Base-by-base conservation (phyloP, 352 stramenopile genomes). In the Pythium sp. region DNA sequence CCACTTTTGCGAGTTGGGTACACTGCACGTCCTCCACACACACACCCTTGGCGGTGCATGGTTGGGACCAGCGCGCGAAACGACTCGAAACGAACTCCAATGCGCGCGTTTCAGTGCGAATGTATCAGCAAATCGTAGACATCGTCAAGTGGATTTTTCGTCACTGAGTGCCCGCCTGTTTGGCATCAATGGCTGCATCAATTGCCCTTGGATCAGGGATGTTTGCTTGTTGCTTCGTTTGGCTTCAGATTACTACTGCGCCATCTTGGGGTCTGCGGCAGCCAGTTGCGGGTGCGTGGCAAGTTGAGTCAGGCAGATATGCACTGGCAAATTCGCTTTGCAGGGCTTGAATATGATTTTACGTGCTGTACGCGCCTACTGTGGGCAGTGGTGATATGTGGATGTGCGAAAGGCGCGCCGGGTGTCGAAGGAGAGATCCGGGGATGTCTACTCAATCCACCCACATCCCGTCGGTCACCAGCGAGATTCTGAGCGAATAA, bases 271-370 rank as follows among this genome's bases (percentile, higher is more conserved):
- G 55, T 43, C 55, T 61, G 30, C 47, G 38, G 55, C 55, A 61
- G 55, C 55, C 55, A 30, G 55, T 61, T 61, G 30, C 28, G 18
- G 54, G 28, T 41, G 54, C 30, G 24, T 18, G 14, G 28, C 20
- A 30, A 61, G n/a, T 61, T 61, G 55, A 61, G 55, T 61, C 55
- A 61, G 30, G 53, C 49, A 56, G 38, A 46, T 46, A 46, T 12
- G 36, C 36, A 18, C 36, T 20, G n/a, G 20, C 49, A 9, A 14
- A 56, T 20, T 12, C 22, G 49, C 49, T 30, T 28, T 56, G 11
- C 49, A 30, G 54, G 5, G 28, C 18, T 20, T 26, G 28, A 22
- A 8, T 34, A 26, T n/a, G 15, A 41, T 18, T 59, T 41, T 41
- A 30, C 34, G 41, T 18, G 28, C 20, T 32, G 24, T 3, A 14